Base-by-base conservation (phyloP, 1,139 yeast genomes). In the Hansenula sp. region DNA sequence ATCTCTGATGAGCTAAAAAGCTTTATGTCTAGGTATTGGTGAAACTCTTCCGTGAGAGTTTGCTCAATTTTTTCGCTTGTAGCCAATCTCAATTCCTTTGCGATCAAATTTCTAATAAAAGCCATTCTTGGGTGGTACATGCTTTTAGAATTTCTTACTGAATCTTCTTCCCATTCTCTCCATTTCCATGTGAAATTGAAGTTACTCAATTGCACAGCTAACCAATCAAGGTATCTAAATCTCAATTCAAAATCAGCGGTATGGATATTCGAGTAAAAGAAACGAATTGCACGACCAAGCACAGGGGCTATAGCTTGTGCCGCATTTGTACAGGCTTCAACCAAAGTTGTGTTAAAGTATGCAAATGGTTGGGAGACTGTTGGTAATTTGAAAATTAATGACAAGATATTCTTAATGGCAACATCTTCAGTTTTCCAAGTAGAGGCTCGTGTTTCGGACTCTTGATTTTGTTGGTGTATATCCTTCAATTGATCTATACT, bases 181-280 rank as follows among this genome's bases (percentile, higher is more conserved):
- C 99, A 93, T 61, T 90, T 90, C 99, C 99, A 94, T 38, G 93
- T 87, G 65, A 89, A 94, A 49, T 87, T 91, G 65, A 93, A 94
- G 63, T 93, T 93, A 54, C 96, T 85, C 60, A 94, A 77, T 66
- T 94, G 99, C 46, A 88, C 84, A 3, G 96, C 77, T 74, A 94
- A 84, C 99, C 99, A 94, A 63, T 88, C 95, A 58, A 89, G 70
- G 53, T 80, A 86, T 49, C 93, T 72, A 51, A 79, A 74, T 52
- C 82, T 77, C 44, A 87, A 69, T 62, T 90, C 97, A 52, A 80
- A 80, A 61, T 91, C 97, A 46, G 90, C 68, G 2, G 76, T 68
- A 33, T 77, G 81, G 45, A 87, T 65, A 59, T 87, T 76, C 39
- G 77, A 71, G 67, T 88, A 94, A 55, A 93, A 77, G 60, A 79